Evolutionary conservation across 768 basidiomycete genomes (phyloP).

Genomic region (Trametes cubensis): DNA sequence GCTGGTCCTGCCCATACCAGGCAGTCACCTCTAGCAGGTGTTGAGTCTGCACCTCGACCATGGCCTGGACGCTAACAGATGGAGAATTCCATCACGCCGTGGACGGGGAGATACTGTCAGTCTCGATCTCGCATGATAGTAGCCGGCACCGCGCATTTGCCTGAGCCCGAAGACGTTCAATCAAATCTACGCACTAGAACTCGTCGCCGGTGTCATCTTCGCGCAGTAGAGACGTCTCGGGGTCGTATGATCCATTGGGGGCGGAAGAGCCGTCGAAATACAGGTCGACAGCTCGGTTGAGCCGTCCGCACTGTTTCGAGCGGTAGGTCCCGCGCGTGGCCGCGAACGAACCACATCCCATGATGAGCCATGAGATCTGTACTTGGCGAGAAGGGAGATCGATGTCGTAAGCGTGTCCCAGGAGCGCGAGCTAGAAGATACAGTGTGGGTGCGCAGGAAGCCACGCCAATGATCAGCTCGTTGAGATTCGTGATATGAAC

Average conservation of each 20-base stretch:
- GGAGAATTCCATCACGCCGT: not conserved
- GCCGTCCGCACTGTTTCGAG: constrained; percentile 12
- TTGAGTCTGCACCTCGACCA: constrained; percentile 20
- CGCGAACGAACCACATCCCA: constrained; percentile 25
- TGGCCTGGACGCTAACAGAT: constrained; percentile 19
- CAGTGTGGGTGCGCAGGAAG: too few species aligned
- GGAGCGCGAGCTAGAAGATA: constrained; percentile 15
- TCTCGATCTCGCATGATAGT: too few species aligned
- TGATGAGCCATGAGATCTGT: constrained; percentile 26
- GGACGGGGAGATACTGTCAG: too few species aligned
- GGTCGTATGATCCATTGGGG: constrained; percentile 21
- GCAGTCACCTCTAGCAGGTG: constrained; percentile 24
- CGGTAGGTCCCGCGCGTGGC: not conserved
- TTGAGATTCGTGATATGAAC: too few species aligned
- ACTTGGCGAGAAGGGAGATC: constrained; percentile 21
- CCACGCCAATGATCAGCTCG: too few species aligned
- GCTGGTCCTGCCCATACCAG: constrained; percentile 25
- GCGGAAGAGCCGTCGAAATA: constrained; percentile 22
- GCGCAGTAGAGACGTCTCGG: constrained; percentile 4
- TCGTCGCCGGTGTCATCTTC: not conserved
- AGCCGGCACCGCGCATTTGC: too few species aligned
- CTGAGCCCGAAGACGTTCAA: too few species aligned
- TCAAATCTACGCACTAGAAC: constrained; percentile 6
- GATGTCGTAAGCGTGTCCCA: constrained; percentile 28
- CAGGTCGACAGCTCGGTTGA: constrained; percentile 19